Evolutionary conservation across 805 yeast species (phyloP).

Genomic region (Hanseniaspora lachancei): DNA sequence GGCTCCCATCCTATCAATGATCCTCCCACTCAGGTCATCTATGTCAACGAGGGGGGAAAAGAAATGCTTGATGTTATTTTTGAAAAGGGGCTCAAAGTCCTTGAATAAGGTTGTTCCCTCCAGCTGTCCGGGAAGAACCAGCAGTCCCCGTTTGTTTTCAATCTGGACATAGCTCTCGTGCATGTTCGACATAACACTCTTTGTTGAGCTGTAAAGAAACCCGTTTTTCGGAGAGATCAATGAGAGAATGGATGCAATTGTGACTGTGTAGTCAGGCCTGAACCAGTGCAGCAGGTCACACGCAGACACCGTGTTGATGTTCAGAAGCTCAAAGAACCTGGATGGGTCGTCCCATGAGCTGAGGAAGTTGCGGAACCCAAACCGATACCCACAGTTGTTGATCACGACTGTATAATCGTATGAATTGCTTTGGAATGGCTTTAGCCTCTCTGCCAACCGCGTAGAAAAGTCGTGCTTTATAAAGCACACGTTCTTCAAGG

Average conservation of each 20-base stretch:
- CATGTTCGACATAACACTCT: conserved; percentile 31
- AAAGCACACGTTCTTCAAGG: neutral
- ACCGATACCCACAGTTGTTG: conserved; percentile 34
- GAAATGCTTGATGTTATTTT: conserved; percentile 17
- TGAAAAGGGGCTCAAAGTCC: conserved; percentile 28
- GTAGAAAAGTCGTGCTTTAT: conserved; percentile 2
- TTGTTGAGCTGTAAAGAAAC: conserved; percentile 32
- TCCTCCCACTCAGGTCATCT: conserved; percentile 23
- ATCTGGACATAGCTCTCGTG: conserved; percentile 33
- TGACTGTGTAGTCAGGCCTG: conserved; percentile 3
- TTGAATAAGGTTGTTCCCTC: conserved; percentile 29
- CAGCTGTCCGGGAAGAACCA: conserved; percentile 35
- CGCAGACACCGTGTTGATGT: conserved; percentile 13
- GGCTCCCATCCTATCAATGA: conserved; percentile 21
- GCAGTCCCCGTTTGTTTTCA: conserved; percentile 15
- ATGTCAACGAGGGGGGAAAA: conserved; percentile 33
- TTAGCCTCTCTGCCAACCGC: neutral
- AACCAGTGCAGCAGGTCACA: conserved; percentile 10
- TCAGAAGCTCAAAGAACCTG: conserved; percentile 17
- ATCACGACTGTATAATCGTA: conserved; percentile 19
- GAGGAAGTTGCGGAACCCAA: neutral
- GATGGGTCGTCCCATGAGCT: neutral
- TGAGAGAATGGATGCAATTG: conserved; percentile 25
- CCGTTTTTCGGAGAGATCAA: conserved; percentile 32
- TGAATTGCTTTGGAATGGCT: conserved; percentile 14